Base-by-base conservation (phyloP, 2,329 filamentous ascomycete genomes). In the Scedosporium aurantiacum region DNA sequence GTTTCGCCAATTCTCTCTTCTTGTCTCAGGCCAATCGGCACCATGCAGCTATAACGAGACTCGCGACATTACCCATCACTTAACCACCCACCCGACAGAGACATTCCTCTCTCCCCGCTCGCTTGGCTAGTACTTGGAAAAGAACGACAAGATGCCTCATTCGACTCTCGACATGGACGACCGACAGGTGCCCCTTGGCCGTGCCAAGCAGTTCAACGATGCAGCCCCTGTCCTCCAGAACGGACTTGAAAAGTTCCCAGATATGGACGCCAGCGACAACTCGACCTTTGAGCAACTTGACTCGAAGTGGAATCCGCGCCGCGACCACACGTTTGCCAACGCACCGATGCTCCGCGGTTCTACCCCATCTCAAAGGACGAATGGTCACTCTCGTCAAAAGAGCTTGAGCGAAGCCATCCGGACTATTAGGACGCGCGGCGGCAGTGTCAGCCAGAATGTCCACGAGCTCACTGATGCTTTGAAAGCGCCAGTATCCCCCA, bases 381-480 rank as follows among this genome's bases (percentile, higher is more conserved):
- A 37, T 7, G 55, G 55, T 6, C 55, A 57, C 55, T 16, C 57
- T n/a, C 80, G 88, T 65, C 90, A 94, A 71, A 95, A 93, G 80
- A 96, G 91, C 74, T 82, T 97, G 67, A 86, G 85, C 68, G 91
- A 96, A 73, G 91, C 93, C n/a, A 83, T 97, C 66, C 85, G 84
- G 67, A 91, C 85, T 2, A 93, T 97, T 68, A 82, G 91, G 66
- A 86, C 83, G 43, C 82, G 91, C 68, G 90, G 87, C 68, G 90
- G 84, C 59, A 97, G 92, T 72, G 87, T 97, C 68, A 92, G 87
- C 76, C 90, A 93, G 71, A 96, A 96, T 75, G 92, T 91, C 61
- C 90, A 95, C 63, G 93, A 97, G 74, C 85, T 99, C 68, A 92
- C 91, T 54, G 90, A 94, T 73, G 91, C 92, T 60, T 81, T 99